A percentile compares a stretch with the other conserved stretches of the same genome.
These are phyloP conservation scores for Aphanomyces cochlioides DNA, from an alignment of 352 stramenopile species.

Conservation along the genomic window DNA sequence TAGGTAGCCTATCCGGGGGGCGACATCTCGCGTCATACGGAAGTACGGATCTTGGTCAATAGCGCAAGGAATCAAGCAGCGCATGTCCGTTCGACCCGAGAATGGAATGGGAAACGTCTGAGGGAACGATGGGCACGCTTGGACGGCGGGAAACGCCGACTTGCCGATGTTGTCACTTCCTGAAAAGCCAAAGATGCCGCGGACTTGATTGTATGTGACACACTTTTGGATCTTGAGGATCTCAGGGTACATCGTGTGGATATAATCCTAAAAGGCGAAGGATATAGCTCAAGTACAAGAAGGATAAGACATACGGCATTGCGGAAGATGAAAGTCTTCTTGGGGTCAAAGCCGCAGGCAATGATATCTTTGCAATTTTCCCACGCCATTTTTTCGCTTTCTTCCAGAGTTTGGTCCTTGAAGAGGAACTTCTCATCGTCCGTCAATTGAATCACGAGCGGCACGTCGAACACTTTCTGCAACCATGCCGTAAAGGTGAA, in stretches of 20 bases:
- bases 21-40: constrained; percentile 98
- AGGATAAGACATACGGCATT: constrained; percentile 74
- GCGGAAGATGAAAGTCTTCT: constrained; percentile 99
- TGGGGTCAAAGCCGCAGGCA: constrained; percentile 93
- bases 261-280: constrained; percentile 89
- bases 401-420: constrained; percentile 92
- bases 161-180: constrained; percentile 98
- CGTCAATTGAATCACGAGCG: constrained; percentile 99
- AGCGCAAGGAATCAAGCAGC: constrained; percentile 98
- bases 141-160: constrained; percentile 97
- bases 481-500: constrained; percentile 99
- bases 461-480: constrained; percentile 98
- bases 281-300: neutral
- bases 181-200: constrained; percentile 99
- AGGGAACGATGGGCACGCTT: constrained; percentile 97
- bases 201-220: constrained; percentile 96
- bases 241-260: constrained; percentile 98
- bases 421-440: constrained; percentile 99
- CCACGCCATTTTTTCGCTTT: constrained; percentile 91
- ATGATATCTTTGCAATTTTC: constrained; percentile 99
- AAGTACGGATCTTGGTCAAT: constrained; percentile 99
- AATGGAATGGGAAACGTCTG: constrained; percentile 94
- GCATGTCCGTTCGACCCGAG: constrained; percentile 81
- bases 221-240: constrained; percentile 99
- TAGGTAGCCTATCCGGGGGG: constrained; percentile 93